phyloP scores from a whole-genome alignment of 371 early-diverging fungal species.

The Zancudomyces culisetae region DNA sequence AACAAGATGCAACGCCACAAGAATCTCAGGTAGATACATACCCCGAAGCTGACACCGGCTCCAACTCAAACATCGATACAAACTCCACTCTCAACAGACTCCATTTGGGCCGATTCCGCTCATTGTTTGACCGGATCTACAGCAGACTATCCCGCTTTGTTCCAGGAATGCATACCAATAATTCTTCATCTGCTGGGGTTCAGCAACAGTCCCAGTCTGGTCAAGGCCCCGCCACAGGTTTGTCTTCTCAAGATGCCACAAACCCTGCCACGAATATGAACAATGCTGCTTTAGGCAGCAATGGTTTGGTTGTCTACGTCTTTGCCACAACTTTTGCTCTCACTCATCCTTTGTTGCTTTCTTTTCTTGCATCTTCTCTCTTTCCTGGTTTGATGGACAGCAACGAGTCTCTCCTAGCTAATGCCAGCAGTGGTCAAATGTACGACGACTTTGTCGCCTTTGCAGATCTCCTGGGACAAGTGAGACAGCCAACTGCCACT shows the following conservation, averaged over 20 bases:
- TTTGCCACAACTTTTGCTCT: slow-evolving; percentile 3
- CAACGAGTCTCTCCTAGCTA: background rate
- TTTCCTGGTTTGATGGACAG: slow-evolving; percentile 1
- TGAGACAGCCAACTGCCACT: background rate
- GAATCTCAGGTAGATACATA: background rate
- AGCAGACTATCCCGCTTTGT: background rate
- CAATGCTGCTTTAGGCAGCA: too few relatives aligned
- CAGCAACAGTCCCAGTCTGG: background rate
- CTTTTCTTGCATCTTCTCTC: background rate
- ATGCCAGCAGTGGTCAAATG: background rate
- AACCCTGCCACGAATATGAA: too few relatives aligned
- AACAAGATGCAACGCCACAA: too few relatives aligned
- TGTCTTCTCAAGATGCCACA: too few relatives aligned
- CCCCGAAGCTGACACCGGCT: background rate
- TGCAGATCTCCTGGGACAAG: slow-evolving; percentile 1
- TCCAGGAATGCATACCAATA: background rate
- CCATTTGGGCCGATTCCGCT: background rate
- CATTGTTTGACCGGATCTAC: background rate
- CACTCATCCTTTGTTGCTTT: slow-evolving; percentile 2
- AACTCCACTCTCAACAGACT: background rate
- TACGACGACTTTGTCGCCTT: slow-evolving; percentile 4
- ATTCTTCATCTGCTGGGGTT: background rate
- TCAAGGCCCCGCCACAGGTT: too few relatives aligned
- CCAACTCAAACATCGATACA: background rate
- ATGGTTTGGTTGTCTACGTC: slow-evolving; percentile 1